These are phyloP conservation scores for Nigrospora osmanthi DNA, from an alignment of 2,329 filamentous ascomycete species.

Conservation along the genomic window DNA sequence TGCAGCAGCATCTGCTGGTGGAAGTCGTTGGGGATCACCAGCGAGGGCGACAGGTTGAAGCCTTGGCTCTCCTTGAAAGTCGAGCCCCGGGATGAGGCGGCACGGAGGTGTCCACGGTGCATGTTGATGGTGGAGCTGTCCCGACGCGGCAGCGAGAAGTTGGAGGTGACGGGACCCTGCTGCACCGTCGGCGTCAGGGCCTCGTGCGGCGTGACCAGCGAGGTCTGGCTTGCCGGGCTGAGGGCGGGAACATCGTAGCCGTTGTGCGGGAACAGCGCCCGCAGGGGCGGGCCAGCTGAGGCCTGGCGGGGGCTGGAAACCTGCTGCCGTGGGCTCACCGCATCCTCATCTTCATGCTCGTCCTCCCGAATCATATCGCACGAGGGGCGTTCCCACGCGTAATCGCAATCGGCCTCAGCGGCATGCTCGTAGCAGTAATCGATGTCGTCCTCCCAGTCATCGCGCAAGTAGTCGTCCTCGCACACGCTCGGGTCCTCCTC, in stretches of 20 bases:
- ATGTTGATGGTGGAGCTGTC: constrained; percentile 23
- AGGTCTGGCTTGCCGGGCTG: constrained; percentile 40
- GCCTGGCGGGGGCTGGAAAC: background rate
- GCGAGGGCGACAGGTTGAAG: constrained; percentile 51
- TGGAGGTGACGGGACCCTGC: constrained; percentile 29
- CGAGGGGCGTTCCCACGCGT: constrained; percentile 55
- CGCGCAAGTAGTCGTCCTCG: constrained; percentile 24
- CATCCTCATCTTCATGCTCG: constrained; percentile 9
- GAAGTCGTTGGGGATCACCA: constrained; percentile 55
- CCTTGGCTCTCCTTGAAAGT: constrained; percentile 53
- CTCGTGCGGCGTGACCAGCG: constrained; percentile 31
- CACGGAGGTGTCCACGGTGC: constrained; percentile 25
- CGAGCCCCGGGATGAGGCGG: constrained; percentile 35
- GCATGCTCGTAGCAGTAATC: constrained; percentile 66
- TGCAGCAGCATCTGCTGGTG: constrained; percentile 43
- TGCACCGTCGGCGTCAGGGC: constrained; percentile 34
- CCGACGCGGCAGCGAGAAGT: constrained; percentile 43
- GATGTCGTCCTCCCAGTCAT: constrained; percentile 62
- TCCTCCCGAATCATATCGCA: constrained; percentile 33
- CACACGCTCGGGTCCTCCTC: constrained; percentile 13
- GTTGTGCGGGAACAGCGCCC: constrained; percentile 20
- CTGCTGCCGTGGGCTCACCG: background rate
- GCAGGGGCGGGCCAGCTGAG: constrained; percentile 2
- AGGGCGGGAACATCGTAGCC: constrained; percentile 36
- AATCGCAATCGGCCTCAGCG: constrained; percentile 58